Percentiles rank a stretch among this genome's conserved stretches.
Evolutionary conservation across 805 yeast species (phyloP).

Genomic region (Candida dajiaensis): DNA sequence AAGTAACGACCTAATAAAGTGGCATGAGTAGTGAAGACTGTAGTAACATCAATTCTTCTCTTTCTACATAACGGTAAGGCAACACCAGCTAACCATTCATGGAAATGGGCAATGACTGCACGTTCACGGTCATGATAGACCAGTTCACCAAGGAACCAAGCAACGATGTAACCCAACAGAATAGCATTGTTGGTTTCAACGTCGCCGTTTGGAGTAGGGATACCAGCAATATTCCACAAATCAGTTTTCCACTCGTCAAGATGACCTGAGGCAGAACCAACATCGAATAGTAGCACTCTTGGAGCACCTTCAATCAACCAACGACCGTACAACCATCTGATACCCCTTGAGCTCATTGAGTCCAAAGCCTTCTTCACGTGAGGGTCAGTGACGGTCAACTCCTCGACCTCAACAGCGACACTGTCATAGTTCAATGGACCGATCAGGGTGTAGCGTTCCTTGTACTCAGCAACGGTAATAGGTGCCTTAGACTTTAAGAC

Average conservation of each 20-base stretch:
- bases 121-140: constrained; percentile 77
- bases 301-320: constrained; percentile 99
- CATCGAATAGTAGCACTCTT: constrained; percentile 80
- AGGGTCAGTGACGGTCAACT: constrained; percentile 51
- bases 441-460: constrained; percentile 75
- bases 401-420: constrained; percentile 80
- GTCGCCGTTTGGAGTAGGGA: constrained; percentile 90
- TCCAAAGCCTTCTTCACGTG: constrained; percentile 57
- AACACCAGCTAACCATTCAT: constrained; percentile 98
- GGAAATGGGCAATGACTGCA: constrained; percentile 91
- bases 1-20: constrained; percentile 90
- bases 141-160: constrained; percentile 96
- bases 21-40: constrained; percentile 96
- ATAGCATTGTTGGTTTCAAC: constrained; percentile 89
- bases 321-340: constrained; percentile 80
- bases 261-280: constrained; percentile 63
- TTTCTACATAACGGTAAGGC: constrained; percentile 89
- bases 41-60: constrained; percentile 87
- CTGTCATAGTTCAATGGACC: constrained; percentile 79
- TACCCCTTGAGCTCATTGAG: constrained; percentile 78
- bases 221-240: constrained; percentile 85
- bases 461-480: constrained; percentile 89
- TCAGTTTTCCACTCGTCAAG: constrained; percentile 94
- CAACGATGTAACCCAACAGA: constrained; percentile 84
- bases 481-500: constrained; percentile 96